Conservation (phyloP, 2,329 filamentous ascomycete genomes). For the Ophidiomyces ophidiicola region DNA sequence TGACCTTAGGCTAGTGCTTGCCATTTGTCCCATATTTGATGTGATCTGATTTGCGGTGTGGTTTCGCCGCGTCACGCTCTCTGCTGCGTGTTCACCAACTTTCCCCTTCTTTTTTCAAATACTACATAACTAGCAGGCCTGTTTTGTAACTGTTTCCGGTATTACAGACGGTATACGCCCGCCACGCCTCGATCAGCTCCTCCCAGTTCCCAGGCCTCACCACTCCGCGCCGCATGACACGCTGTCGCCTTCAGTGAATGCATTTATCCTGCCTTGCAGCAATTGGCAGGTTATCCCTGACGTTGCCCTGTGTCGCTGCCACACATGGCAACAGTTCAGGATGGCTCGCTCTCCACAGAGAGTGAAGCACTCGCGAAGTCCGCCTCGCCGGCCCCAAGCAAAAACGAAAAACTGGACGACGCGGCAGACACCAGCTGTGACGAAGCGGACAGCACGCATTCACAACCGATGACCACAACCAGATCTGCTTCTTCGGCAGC, state of each 20-base stretch:
- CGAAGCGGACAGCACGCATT: constrained; percentile 28
- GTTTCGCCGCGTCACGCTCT: background rate
- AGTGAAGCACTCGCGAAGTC: constrained; percentile 17
- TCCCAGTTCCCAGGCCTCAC: background rate
- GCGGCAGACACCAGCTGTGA: constrained; percentile 16
- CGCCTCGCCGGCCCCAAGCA: constrained; percentile 7
- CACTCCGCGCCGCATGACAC: background rate
- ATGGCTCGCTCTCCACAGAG: constrained; percentile 18
- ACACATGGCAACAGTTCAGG: constrained; percentile 21
- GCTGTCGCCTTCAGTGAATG: constrained; percentile 16
- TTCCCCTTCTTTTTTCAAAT: constrained; percentile 2
- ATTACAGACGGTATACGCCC: constrained; percentile 6
- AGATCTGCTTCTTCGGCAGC: constrained; percentile 28
- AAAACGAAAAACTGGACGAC: constrained; percentile 8
- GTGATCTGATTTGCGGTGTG: background rate
- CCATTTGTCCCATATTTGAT: background rate
- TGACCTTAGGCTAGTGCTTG: background rate
- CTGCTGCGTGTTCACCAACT: background rate
- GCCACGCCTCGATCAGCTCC: background rate
- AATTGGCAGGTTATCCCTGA: constrained; percentile 17
- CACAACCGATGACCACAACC: constrained; percentile 35
- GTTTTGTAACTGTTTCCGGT: constrained; percentile 12
- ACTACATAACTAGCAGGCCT: constrained; percentile 1
- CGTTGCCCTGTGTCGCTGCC: constrained; percentile 24
- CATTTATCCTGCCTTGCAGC: constrained; percentile 8